A percentile compares a stretch with the other conserved stretches of the same genome.
These are phyloP conservation scores for Cryomyces antarcticus DNA, from an alignment of 495 filamentous ascomycete species.

Conservation along the genomic window DNA sequence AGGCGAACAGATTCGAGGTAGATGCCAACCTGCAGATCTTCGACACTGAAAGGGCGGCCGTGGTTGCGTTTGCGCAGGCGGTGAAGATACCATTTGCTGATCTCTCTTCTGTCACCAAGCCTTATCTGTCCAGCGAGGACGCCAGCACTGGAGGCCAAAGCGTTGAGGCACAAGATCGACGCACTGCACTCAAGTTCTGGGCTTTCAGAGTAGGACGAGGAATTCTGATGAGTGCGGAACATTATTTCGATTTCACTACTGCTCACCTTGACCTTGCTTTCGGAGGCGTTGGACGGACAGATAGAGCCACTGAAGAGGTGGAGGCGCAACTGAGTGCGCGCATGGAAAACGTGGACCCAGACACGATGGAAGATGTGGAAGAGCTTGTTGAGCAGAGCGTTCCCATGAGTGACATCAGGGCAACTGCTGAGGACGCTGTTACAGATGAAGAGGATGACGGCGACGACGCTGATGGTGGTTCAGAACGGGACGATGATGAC, in stretches of 20 bases:
- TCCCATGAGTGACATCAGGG: background rate
- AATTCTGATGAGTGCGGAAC: constrained; percentile 38
- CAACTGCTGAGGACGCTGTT: constrained; percentile 12
- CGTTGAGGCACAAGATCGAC: constrained; percentile 12
- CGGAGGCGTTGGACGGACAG: constrained; percentile 29
- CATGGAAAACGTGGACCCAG: constrained; percentile 7
- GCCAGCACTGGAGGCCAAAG: background rate
- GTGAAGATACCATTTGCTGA: constrained; percentile 32
- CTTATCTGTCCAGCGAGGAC: constrained; percentile 5
- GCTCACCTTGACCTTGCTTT: constrained; percentile 41
- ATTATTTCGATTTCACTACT: constrained; percentile 36
- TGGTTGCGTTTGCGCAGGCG: constrained; percentile 33
- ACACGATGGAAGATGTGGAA: constrained; percentile 8
- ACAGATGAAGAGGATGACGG: constrained; percentile 17
- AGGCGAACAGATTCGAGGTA: constrained; percentile 36
- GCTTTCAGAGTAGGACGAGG: constrained; percentile 38
- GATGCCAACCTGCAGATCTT: constrained; percentile 33
- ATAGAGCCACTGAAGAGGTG: constrained; percentile 9
- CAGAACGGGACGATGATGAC: constrained; percentile 16
- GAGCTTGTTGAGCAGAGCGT: constrained; percentile 12
- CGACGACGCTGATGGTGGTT: constrained; percentile 12
- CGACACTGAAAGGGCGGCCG: constrained; percentile 32
- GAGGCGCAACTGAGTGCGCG: constrained; percentile 8
- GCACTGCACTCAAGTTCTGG: constrained; percentile 35
- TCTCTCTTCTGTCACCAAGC: constrained; percentile 20